Evolutionary conservation across 2,329 filamentous ascomycete species (phyloP).

Genomic region (Nectriaceae sp.): DNA sequence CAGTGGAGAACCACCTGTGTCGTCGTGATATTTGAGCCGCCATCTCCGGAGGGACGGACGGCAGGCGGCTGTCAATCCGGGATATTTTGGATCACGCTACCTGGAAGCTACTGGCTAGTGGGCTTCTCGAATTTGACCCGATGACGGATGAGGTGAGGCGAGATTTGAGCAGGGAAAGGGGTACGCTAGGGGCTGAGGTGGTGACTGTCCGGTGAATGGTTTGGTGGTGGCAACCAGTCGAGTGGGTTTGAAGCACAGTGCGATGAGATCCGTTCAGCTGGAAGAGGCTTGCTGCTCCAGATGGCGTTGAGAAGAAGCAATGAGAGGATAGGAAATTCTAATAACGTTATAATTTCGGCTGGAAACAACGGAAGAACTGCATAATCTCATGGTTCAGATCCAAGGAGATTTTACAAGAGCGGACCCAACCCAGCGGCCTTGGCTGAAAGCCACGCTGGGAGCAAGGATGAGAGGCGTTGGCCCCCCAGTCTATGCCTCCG

Average conservation of each 20-base stretch:
- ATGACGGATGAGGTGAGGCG: slow-evolving; percentile 11
- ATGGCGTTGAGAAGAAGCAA: no score
- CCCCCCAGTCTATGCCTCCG: slow-evolving; percentile 18
- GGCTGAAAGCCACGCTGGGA: not conserved
- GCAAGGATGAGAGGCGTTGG: not conserved
- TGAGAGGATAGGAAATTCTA: not conserved
- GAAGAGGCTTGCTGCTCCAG: no score
- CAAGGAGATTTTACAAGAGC: no score
- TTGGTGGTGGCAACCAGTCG: not conserved
- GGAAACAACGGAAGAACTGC: no score
- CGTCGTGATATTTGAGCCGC: slow-evolving; percentile 30
- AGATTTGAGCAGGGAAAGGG: slow-evolving; percentile 1
- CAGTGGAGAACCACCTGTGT: no score
- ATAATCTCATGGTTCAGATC: no score
- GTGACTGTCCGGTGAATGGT: slow-evolving; percentile 1
- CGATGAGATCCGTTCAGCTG: slow-evolving; percentile 6
- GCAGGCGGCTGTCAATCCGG: slow-evolving; percentile 3
- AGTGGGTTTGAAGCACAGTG: slow-evolving; percentile 11
- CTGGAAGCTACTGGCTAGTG: slow-evolving; percentile 18
- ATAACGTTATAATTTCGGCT: not conserved
- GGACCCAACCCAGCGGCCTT: not conserved
- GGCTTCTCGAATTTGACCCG: slow-evolving; percentile 28
- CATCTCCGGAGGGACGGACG: slow-evolving; percentile 24
- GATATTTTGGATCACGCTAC: not conserved
- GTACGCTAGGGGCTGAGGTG: slow-evolving; percentile 10